These are phyloP conservation scores for Nectriaceae sp. DNA, from an alignment of 2,329 filamentous ascomycete species.

Conservation along the genomic window DNA sequence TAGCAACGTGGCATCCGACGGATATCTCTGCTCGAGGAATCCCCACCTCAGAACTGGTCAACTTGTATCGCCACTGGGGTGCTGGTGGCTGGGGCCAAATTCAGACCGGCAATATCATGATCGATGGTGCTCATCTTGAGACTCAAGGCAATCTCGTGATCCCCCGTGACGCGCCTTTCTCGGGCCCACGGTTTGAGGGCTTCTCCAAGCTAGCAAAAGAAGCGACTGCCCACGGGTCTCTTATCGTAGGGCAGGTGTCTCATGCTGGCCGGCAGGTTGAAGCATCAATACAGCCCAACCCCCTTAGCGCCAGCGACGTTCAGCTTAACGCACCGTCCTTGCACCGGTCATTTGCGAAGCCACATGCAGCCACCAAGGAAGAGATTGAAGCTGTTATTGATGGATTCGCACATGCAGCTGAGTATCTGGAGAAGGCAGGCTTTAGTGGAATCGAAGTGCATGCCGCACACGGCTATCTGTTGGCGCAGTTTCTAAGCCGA, in stretches of 20 bases:
- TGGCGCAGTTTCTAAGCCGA: slow-evolving; percentile 54
- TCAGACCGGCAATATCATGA: slow-evolving; percentile 65
- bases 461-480: slow-evolving; percentile 55
- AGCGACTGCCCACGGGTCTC: slow-evolving; percentile 58
- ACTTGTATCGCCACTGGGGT: slow-evolving; percentile 62
- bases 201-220: slow-evolving; percentile 58
- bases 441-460: slow-evolving; percentile 57
- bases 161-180: slow-evolving; percentile 49
- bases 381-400: slow-evolving; percentile 61
- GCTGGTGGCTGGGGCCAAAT: slow-evolving; percentile 57
- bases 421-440: slow-evolving; percentile 63
- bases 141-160: slow-evolving; percentile 60
- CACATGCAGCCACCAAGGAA: slow-evolving; percentile 51
- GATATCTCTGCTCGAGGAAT: slow-evolving; percentile 50
- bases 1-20: slow-evolving; percentile 61
- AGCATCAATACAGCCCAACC: slow-evolving; percentile 30
- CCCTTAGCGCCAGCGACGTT: slow-evolving; percentile 44
- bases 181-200: slow-evolving; percentile 60
- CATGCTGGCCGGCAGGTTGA: slow-evolving; percentile 45
- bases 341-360: slow-evolving; percentile 44
- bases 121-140: slow-evolving; percentile 61
- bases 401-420: slow-evolving; percentile 61
- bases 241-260: slow-evolving; percentile 62
- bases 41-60: slow-evolving; percentile 43
- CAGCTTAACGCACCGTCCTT: slow-evolving; percentile 29